Percentiles rank a stretch among this genome's conserved stretches.
phyloP scores from a whole-genome alignment of 139 green algal genomes.

The Yamagishiella unicocca region DNA sequence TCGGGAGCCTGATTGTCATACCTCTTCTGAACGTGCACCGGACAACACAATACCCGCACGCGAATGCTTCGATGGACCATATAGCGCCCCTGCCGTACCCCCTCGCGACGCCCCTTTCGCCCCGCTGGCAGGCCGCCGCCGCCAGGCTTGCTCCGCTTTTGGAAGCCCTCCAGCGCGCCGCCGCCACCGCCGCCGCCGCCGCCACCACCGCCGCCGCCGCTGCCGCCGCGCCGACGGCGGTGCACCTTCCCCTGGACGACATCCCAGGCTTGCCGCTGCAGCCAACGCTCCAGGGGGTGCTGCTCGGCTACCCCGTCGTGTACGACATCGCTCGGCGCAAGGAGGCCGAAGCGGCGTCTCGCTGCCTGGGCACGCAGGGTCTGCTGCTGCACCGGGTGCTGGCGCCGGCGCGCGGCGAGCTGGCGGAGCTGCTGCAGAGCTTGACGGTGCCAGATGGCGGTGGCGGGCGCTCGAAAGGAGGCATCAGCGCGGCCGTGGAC shows the following conservation, averaged over 20 bases:
- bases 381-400: constrained; percentile 5
- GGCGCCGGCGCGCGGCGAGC: neutral
- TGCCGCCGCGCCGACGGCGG: neutral
- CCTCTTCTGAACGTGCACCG: neutral
- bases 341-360: constrained; percentile 39
- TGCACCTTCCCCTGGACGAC: constrained; percentile 4
- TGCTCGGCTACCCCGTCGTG: constrained; percentile 78
- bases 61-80: neutral
- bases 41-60: neutral
- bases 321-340: constrained; percentile 60
- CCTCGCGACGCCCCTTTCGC: neutral
- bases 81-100: neutral
- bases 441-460: neutral
- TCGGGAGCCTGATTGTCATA: too few relatives aligned
- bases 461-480: neutral
- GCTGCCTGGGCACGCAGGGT: constrained; percentile 31
- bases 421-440: neutral
- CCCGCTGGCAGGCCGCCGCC: neutral
- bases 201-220: neutral
- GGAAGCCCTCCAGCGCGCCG: neutral
- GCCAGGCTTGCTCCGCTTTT: neutral
- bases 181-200: neutral
- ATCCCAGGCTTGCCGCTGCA: constrained; percentile 55
- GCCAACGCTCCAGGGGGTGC: constrained; percentile 76
- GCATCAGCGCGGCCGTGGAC: neutral